These are phyloP conservation scores for Yarrowia bubula DNA, from an alignment of 805 yeast species.

Conservation along the genomic window DNA sequence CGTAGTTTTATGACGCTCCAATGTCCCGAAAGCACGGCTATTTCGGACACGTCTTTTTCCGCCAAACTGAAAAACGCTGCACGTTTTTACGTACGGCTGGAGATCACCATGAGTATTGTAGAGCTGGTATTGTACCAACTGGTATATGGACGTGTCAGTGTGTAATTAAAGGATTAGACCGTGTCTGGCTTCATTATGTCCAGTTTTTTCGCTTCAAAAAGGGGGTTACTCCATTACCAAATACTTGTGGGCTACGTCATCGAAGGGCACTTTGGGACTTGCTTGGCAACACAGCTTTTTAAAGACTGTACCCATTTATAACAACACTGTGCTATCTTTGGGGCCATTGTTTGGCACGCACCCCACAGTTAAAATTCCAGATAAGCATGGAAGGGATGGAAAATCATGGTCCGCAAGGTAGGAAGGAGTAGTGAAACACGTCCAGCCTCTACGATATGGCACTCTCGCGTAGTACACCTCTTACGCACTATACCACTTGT, in stretches of 20 bases:
- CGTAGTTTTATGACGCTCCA: too few species aligned
- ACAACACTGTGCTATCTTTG: slow-evolving; percentile 16
- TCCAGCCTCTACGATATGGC: background rate
- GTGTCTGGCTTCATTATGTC: too few species aligned
- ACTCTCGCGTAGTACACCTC: background rate
- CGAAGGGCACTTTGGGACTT: too few species aligned
- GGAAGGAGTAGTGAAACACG: background rate
- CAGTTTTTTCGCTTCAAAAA: too few species aligned
- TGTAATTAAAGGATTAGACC: too few species aligned
- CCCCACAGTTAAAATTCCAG: background rate
- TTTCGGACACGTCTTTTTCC: background rate
- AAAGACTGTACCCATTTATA: slow-evolving; percentile 21
- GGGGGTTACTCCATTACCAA: too few species aligned
- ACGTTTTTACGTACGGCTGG: slow-evolving; percentile 23
- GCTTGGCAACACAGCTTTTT: background rate
- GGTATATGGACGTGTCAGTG: too few species aligned
- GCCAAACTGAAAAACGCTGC: background rate
- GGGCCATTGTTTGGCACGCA: slow-evolving; percentile 5
- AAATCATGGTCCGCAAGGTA: too few species aligned
- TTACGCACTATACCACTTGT: background rate
- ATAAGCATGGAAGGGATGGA: background rate
- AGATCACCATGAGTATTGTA: too few species aligned
- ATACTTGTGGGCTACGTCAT: too few species aligned
- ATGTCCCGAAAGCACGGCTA: background rate
- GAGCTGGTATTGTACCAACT: too few species aligned